Evolutionary conservation across 2,329 filamentous ascomycete genomes (phyloP).

Genomic region (Phyllosticta ampelicida): DNA sequence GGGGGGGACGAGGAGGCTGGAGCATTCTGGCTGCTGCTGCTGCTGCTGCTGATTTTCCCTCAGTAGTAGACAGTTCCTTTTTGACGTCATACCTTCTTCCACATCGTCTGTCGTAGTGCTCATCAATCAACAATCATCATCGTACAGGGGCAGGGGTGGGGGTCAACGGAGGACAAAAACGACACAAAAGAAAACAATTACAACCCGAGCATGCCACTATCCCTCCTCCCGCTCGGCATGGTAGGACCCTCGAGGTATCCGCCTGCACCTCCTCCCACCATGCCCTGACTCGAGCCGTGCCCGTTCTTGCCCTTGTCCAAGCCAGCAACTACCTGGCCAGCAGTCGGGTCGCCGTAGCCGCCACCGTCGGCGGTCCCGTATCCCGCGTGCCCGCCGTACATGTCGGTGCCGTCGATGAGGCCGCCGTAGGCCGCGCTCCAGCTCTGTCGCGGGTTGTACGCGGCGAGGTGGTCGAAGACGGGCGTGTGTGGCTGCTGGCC

Average conservation of each 20-base stretch:
- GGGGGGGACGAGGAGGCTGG: neutral
- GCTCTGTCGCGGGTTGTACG: conserved; percentile 1
- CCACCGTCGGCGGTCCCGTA: neutral
- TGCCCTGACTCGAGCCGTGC: neutral
- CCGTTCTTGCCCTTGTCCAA: neutral
- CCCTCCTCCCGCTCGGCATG: conserved; percentile 2
- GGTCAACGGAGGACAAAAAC: too few species aligned
- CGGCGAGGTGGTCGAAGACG: neutral
- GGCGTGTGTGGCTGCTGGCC: conserved; percentile 1
- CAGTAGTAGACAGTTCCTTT: neutral
- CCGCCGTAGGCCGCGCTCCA: conserved; percentile 1
- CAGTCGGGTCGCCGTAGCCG: neutral
- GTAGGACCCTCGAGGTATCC: neutral
- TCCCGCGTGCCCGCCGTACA: neutral
- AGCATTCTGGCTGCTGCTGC: neutral
- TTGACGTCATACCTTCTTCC: neutral
- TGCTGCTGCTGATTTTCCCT: neutral
- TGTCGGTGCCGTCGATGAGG: conserved; percentile 1
- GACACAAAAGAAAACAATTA: neutral
- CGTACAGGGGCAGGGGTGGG: neutral
- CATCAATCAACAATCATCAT: neutral
- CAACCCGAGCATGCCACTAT: conserved; percentile 10
- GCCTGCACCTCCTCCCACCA: neutral
- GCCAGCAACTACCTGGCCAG: neutral
- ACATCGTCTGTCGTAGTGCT: neutral